Conservation (phyloP, 495 filamentous ascomycete genomes). For the Hypoxylon fragiforme region DNA sequence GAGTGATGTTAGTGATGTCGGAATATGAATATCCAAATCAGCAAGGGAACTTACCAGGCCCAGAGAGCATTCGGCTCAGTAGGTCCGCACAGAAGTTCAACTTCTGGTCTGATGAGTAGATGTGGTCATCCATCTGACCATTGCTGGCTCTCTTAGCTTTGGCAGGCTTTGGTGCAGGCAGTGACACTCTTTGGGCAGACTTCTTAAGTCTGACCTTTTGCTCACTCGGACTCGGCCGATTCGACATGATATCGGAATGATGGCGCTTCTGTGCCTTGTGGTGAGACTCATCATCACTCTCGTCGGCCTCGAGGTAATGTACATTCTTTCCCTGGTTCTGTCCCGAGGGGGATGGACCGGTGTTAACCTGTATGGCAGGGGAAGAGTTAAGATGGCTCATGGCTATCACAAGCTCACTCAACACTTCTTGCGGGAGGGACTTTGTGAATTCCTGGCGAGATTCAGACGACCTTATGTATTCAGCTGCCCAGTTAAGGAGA, state of each 20-base stretch:
- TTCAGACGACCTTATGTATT: conserved; percentile 57
- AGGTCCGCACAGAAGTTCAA: conserved; percentile 56
- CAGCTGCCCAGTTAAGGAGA: conserved; percentile 58
- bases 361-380: conserved; percentile 34
- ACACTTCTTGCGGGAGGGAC: conserved; percentile 56
- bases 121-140: conserved; percentile 19
- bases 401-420: conserved; percentile 59
- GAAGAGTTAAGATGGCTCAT: conserved; percentile 52
- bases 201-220: conserved; percentile 33
- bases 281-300: conserved; percentile 33
- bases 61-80: conserved; percentile 56
- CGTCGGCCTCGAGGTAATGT: conserved; percentile 42
- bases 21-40: too few relatives aligned
- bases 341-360: conserved; percentile 18
- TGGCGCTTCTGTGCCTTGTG: conserved; percentile 43
- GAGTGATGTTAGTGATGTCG: conserved; percentile 2
- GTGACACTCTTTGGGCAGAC: conserved; percentile 24
- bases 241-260: conserved; percentile 38
- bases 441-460: conserved; percentile 54
- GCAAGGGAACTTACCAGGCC: conserved; percentile 49
- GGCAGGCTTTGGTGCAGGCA: conserved; percentile 36
- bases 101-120: conserved; percentile 48
- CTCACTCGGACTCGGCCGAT: conserved; percentile 15
- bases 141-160: conserved; percentile 38
- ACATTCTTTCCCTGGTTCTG: conserved; percentile 41